These are phyloP conservation scores for Peterozyma toletana DNA, from an alignment of 805 yeast genomes.

Conservation along the genomic window DNA sequence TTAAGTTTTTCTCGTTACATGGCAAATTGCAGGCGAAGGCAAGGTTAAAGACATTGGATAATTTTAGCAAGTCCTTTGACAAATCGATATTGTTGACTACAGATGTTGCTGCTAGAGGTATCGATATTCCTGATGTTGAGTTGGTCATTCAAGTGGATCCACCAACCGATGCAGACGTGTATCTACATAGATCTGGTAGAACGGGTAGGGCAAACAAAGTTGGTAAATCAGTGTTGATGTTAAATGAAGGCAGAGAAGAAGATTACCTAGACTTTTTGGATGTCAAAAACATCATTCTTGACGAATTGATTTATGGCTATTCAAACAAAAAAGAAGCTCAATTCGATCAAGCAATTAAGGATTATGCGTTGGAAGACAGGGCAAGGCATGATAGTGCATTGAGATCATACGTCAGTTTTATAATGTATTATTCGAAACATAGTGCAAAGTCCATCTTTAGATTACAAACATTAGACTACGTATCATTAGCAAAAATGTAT, in stretches of 20 bases:
- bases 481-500: conserved; percentile 66
- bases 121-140: conserved; percentile 93
- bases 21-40: conserved; percentile 85
- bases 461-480: conserved; percentile 59
- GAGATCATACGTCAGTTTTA: conserved; percentile 73
- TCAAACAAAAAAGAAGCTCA: conserved; percentile 11
- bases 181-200: conserved; percentile 90
- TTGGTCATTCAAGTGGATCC: conserved; percentile 92
- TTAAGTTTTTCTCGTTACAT: conserved; percentile 67
- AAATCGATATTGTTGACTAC: conserved; percentile 78
- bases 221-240: conserved; percentile 73
- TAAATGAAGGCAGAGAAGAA: conserved; percentile 71
- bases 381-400: conserved; percentile 78
- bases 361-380: conserved; percentile 68
- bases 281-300: conserved; percentile 45
- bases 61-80: conserved; percentile 42
- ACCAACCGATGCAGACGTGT: conserved; percentile 87
- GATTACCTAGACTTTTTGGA: conserved; percentile 75
- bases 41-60: conserved; percentile 62
- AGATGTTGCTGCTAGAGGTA: conserved; percentile 97
- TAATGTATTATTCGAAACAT: conserved; percentile 82
- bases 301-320: conserved; percentile 21
- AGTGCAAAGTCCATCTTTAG: conserved; percentile 84
- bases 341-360: conserved; percentile 24
- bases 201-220: conserved; percentile 87